Base-by-base conservation (phyloP, 805 yeast species). In the Lipomyces spencermartinsiae region DNA sequence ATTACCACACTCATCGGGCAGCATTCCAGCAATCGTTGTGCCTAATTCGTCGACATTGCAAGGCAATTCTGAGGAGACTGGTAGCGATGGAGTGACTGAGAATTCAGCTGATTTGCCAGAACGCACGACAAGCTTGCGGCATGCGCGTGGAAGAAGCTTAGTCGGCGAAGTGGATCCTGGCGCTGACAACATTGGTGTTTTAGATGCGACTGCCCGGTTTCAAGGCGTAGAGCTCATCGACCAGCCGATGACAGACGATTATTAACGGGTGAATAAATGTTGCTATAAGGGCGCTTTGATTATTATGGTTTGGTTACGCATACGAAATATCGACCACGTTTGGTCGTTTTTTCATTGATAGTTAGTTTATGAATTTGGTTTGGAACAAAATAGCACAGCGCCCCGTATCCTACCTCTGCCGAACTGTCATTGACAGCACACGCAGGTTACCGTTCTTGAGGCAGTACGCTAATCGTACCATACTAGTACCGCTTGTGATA, bases 211-310 rank as follows among this genome's bases (percentile, higher is more conserved):
- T 35, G 6, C n/a, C 37, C 63, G 59, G 16, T 37, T 66, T 29
- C 64, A 49, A 19, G 69, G 69, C 33, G 67, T 63, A 53, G 58
- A 58, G 53, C 61, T 66, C 14, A 64, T 63, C 10, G 69, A 66
- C 58, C n/a, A 22, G 46, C 69, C 69, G 22, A 59, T 66, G 67
- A 55, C 37, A 51, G 69, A 66, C n/a, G 51, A 59, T 9, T 53
- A 10, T 53, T 53, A 53, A 53, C 22, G 7, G 6, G 8, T 43
- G 49, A 16, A n/a, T 16, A 19, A n/a, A 19, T 16, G 22, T 5
- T 43, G 10, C 10, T 8, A 4, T 19, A 43, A 43, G 16, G 8
- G 49, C 22, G 19, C 49, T n/a, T 43, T 43, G 49, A 2, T 37
- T 37, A 37, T 37, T 37, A 37, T 43, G 19, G 19, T 43, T 43